Evolutionary conservation across 306 rosid genomes (phyloP), one percentile per base, ranked within the genome.

Genomic region (Prunus campanulata): DNA sequence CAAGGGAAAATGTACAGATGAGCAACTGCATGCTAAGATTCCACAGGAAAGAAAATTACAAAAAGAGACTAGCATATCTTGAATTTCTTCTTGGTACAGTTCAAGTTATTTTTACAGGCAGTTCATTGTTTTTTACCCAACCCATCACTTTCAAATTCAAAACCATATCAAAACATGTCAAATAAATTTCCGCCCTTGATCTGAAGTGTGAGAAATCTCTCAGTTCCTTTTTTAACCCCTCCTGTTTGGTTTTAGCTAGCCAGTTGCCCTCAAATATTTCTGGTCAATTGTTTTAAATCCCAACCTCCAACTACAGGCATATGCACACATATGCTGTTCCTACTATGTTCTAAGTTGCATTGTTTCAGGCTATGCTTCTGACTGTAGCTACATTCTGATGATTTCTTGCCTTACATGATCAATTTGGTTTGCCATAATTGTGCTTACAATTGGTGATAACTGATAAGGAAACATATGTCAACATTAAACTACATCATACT

Each of bases 1-100:
- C 55, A 5, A 11, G 42, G 52, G 51, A 66, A 74, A 74, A 27
- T 68, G 68, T 54, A 68, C 81, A 52, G 48, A 56, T 64, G 59
- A 20, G 61, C 11, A 20, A 60, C 65, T 24, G 32, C 16, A 75
- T 56, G 52, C 52, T 62, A 39, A 56, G 66, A 51, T 30, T 80
- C 35, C 72, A 46, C 8, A 46, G 27, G 47, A 54, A 5, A 70
- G 30, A 54, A 44, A 44, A 25, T 48, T 13, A 48, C 4, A 48
- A 13, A 48, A 48, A 12, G 15, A 13, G 52, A 11, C 52, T 48
- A 48, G 44, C 18, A 65, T 9, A 54, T 19, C 27, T 39, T 65
- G 10, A 56, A 56, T 74, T 29, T 72, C 48, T 69, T 51, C 44
- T 18, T 27, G 46, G 19, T 64, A 9, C 48, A 27, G 25, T 50